These are phyloP conservation scores for Wickerhamomyces mucosus DNA, from an alignment of 805 yeast genomes.

Conservation along the genomic window DNA sequence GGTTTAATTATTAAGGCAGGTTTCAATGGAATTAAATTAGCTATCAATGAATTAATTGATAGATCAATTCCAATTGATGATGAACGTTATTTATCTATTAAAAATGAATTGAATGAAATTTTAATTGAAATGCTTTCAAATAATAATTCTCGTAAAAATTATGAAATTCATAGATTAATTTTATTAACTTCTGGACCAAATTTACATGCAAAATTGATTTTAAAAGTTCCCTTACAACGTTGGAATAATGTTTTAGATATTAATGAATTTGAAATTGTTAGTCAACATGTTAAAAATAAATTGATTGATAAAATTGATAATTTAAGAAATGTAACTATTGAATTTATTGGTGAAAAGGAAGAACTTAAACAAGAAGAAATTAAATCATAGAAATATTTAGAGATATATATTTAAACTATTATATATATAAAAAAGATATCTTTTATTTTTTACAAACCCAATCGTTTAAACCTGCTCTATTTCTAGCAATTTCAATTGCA, in stretches of 20 bases:
- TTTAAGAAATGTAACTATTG: slow-evolving; percentile 33
- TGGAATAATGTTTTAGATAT: slow-evolving; percentile 34
- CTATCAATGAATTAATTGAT: slow-evolving; percentile 74
- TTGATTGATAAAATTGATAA: slow-evolving; percentile 31
- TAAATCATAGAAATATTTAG: slow-evolving; percentile 1
- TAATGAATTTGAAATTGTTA: slow-evolving; percentile 32
- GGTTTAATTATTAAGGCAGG: slow-evolving; percentile 80
- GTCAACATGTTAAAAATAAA: slow-evolving; percentile 25
- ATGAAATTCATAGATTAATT: slow-evolving; percentile 31
- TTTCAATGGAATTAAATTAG: slow-evolving; percentile 54
- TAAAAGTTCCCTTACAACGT: slow-evolving; percentile 34
- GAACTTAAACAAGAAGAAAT: too few species aligned
- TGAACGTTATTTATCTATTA: slow-evolving; percentile 36
- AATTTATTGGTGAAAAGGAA: slow-evolving; percentile 28
- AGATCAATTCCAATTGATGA: slow-evolving; percentile 47
- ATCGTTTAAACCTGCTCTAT: slow-evolving; percentile 82
- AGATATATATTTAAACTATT: background rate
- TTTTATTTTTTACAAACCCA: slow-evolving; percentile 49
- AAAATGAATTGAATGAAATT: slow-evolving; percentile 28
- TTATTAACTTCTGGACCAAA: slow-evolving; percentile 53
- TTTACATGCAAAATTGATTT: slow-evolving; percentile 24
- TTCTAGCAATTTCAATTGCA: slow-evolving; percentile 91
- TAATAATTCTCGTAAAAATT: slow-evolving; percentile 30
- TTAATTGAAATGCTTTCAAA: slow-evolving; percentile 28
- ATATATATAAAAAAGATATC: too few species aligned